These are phyloP conservation scores for Berberis thunbergii DNA, from an alignment of 164 flowering plant genomes.

Conservation along the genomic window DNA sequence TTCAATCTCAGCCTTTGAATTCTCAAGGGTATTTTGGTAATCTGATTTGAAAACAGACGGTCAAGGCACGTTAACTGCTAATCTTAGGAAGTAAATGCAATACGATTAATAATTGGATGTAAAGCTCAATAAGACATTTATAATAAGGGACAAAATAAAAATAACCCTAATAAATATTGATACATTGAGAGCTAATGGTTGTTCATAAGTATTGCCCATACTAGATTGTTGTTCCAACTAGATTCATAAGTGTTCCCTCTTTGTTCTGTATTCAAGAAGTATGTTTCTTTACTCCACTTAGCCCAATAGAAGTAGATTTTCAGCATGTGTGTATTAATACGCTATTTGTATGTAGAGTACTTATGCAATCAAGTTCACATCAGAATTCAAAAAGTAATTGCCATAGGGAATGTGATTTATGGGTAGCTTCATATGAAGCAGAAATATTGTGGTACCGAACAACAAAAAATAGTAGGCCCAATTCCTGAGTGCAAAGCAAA, in stretches of 20 bases:
- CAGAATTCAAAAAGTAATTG: slow-evolving; percentile 55
- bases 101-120: too few relatives aligned
- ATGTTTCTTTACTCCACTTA: slow-evolving; percentile 5
- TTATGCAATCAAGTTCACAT: slow-evolving; percentile 38
- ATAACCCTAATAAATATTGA: too few relatives aligned
- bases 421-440: slow-evolving; percentile 39
- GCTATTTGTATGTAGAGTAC: slow-evolving; percentile 25
- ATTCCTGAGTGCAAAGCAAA: too few relatives aligned
- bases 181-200: too few relatives aligned
- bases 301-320: background rate
- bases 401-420: slow-evolving; percentile 35
- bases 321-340: background rate
- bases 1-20: too few relatives aligned
- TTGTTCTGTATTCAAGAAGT: slow-evolving; percentile 97
- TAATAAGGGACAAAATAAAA: too few relatives aligned
- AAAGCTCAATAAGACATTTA: too few relatives aligned
- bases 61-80: too few relatives aligned
- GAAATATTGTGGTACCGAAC: slow-evolving; percentile 21
- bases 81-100: too few relatives aligned
- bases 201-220: too few relatives aligned
- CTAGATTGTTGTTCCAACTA: slow-evolving; percentile 96
- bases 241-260: slow-evolving; percentile 92
- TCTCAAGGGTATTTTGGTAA: too few relatives aligned
- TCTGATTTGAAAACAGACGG: too few relatives aligned
- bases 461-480: slow-evolving; percentile 46